phyloP scores from a whole-genome alignment of 2,329 filamentous ascomycete genomes.

The Hypoxylon sp. region DNA sequence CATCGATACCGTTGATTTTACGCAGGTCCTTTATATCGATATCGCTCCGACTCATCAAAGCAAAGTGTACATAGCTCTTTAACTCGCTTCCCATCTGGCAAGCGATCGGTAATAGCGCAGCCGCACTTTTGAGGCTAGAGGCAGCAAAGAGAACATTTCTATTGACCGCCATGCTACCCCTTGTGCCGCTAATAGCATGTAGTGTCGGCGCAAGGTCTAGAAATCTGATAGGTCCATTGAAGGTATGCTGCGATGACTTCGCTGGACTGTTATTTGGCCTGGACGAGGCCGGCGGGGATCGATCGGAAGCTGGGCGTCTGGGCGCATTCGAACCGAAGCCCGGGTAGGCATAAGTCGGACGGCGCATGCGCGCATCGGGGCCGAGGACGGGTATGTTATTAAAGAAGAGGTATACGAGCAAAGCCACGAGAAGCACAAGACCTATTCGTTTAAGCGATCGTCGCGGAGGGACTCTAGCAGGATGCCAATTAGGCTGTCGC shows the following conservation, averaged over 20 bases:
- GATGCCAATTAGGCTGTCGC: conserved; percentile 52
- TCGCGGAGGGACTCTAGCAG: conserved; percentile 56
- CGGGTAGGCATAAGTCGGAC: conserved; percentile 48
- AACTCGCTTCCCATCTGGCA: conserved; percentile 82
- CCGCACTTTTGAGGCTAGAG: conserved; percentile 75
- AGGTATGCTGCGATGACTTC: conserved; percentile 54
- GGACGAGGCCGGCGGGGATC: conserved; percentile 10
- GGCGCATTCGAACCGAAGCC: conserved; percentile 23
- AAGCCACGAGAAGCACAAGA: conserved; percentile 55
- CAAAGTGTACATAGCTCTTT: conserved; percentile 82
- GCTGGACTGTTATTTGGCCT: conserved; percentile 12
- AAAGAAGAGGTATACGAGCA: conserved; percentile 69
- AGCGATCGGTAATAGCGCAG: conserved; percentile 79
- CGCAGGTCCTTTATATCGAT: conserved; percentile 74
- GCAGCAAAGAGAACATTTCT: conserved; percentile 82
- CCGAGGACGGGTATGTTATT: conserved; percentile 65
- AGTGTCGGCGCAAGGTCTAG: conserved; percentile 70
- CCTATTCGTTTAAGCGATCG: conserved; percentile 63
- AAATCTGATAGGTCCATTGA: conserved; percentile 76
- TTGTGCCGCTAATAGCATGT: conserved; percentile 63
- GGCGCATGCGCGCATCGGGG: conserved; percentile 50
- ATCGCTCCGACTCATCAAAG: conserved; percentile 76
- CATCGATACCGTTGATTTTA: conserved; percentile 80
- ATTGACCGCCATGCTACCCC: conserved; percentile 62
- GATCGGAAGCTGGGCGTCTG: conserved; percentile 18